Conservation (phyloP, 164 flowering plant species). For the Aristolochia californica region DNA sequence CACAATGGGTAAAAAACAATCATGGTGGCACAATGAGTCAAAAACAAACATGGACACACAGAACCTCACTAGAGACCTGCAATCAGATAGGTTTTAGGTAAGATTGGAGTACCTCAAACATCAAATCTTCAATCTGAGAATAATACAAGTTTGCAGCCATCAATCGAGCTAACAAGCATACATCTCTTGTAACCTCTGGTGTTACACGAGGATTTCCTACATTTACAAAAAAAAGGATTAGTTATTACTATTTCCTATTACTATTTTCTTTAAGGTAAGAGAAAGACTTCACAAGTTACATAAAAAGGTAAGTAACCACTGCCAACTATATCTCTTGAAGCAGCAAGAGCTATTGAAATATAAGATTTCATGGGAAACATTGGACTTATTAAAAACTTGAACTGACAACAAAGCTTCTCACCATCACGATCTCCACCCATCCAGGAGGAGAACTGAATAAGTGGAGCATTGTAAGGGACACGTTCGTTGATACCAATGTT, state of each 20-base stretch:
- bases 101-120: conserved; percentile 70
- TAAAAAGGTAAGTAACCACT: too few species aligned
- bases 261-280: background rate
- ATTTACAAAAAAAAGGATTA: conserved; percentile 8
- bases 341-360: too few species aligned
- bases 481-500: conserved; percentile 93
- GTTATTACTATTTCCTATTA: background rate
- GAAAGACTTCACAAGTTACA: background rate
- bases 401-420: conserved; percentile 19
- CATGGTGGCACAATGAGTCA: too few species aligned
- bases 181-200: conserved; percentile 99
- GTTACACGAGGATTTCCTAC: conserved; percentile 99
- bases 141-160: conserved; percentile 96
- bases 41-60: too few species aligned
- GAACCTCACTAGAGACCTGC: too few species aligned
- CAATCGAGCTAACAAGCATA: conserved; percentile 94
- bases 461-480: conserved; percentile 94
- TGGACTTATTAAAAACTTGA: background rate
- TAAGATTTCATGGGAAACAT: background rate
- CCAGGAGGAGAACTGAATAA: conserved; percentile 97
- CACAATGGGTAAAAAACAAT: too few species aligned
- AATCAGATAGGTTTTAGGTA: background rate
- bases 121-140: conserved; percentile 90
- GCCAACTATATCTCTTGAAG: too few species aligned
- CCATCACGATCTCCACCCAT: conserved; percentile 99